phyloP scores from a whole-genome alignment of 495 filamentous ascomycete genomes.

The Neurospora africana region DNA sequence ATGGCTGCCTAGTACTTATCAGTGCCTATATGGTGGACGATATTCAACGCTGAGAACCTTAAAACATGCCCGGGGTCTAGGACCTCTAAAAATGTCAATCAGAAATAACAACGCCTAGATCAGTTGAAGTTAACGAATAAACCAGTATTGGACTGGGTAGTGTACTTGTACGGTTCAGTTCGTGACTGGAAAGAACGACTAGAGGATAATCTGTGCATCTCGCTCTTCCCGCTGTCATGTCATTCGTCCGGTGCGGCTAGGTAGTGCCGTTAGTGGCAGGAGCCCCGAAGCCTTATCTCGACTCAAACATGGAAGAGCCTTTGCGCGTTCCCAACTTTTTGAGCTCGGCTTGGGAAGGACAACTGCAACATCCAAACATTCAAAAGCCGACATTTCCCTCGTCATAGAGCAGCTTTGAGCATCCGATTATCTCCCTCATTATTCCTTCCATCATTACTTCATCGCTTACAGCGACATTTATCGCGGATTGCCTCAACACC shows the following conservation, averaged over 20 bases:
- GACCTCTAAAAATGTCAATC: too few species aligned
- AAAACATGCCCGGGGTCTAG: too few species aligned
- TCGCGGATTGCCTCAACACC: not conserved
- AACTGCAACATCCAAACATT: not conserved
- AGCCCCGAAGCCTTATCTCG: not conserved
- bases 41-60: too few species aligned
- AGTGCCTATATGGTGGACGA: too few species aligned
- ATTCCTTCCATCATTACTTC: not conserved
- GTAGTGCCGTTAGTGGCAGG: not conserved
- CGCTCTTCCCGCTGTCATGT: not conserved
- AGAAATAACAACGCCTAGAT: too few species aligned
- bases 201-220: too few species aligned
- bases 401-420: not conserved
- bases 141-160: too few species aligned
- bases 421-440: not conserved
- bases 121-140: too few species aligned
- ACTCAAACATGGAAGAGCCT: not conserved
- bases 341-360: not conserved
- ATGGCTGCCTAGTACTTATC: not conserved
- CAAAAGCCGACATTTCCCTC: not conserved
- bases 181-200: not conserved
- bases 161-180: not conserved
- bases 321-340: not conserved
- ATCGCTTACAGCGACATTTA: not conserved
- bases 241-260: not conserved